A percentile compares a stretch with the other conserved stretches of the same genome.
Evolutionary conservation across 139 green algal genomes (phyloP).

Genomic region (Astrephomene gubernaculifera): DNA sequence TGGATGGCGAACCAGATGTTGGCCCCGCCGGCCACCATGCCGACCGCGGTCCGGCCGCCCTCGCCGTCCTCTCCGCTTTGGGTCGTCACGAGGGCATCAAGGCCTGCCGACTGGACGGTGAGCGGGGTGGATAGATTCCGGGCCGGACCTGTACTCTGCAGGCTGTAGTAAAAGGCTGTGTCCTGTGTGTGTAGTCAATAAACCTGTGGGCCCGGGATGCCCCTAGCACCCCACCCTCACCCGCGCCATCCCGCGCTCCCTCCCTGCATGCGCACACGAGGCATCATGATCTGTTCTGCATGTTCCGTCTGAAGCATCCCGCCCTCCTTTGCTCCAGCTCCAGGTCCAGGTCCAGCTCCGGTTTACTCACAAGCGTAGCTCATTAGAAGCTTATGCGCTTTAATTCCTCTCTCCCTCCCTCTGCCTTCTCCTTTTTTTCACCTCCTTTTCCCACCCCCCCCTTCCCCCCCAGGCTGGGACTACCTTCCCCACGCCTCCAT

Average conservation of each 20-base stretch:
- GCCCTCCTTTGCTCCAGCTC: too few relatives aligned
- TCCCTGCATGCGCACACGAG: neutral
- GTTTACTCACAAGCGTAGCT: too few relatives aligned
- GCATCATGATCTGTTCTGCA: neutral
- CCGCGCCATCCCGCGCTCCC: neutral
- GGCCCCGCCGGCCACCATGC: neutral
- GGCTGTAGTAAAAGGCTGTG: neutral
- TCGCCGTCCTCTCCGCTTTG: neutral
- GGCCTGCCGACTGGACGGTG: constrained; percentile 11
- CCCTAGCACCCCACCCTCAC: neutral
- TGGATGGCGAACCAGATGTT: too few relatives aligned
- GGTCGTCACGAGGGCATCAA: constrained; percentile 26
- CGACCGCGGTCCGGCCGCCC: neutral
- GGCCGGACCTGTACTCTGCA: neutral
- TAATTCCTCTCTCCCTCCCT: neutral
- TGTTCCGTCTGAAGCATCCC: too few relatives aligned
- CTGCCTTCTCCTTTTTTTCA: neutral
- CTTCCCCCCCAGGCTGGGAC: constrained; percentile 15
- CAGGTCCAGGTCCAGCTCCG: too few relatives aligned
- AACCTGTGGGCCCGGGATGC: neutral
- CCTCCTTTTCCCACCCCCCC: neutral
- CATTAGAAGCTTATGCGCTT: neutral
- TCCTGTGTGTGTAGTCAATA: neutral
- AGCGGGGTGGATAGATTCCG: neutral
- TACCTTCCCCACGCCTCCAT: neutral